phyloP scores from a whole-genome alignment of 2,329 filamentous ascomycete species.

The Penicillium sp. region DNA sequence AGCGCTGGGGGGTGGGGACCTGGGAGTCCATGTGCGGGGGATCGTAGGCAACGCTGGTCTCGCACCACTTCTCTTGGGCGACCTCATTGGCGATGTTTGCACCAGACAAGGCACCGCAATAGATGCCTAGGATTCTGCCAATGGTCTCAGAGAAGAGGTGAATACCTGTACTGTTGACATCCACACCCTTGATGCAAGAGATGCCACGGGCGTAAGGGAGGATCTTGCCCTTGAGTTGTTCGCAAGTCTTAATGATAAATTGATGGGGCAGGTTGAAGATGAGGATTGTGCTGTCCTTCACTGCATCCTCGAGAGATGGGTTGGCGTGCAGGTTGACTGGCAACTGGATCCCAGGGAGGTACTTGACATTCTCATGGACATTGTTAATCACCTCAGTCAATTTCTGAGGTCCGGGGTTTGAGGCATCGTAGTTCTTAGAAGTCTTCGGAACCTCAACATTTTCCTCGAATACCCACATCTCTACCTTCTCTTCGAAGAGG shows the following conservation, averaged over 20 bases:
- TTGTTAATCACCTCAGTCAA: slow-evolving; percentile 89
- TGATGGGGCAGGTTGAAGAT: slow-evolving; percentile 93
- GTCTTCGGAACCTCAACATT: slow-evolving; percentile 70
- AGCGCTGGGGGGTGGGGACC: slow-evolving; percentile 60
- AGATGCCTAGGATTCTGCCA: slow-evolving; percentile 84
- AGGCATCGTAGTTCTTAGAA: slow-evolving; percentile 72
- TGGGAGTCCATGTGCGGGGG: slow-evolving; percentile 84
- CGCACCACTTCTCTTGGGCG: slow-evolving; percentile 91
- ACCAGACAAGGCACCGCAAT: slow-evolving; percentile 91
- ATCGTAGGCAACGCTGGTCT: slow-evolving; percentile 95
- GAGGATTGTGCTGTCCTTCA: slow-evolving; percentile 79
- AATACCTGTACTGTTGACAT: slow-evolving; percentile 81
- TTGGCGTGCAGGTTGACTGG: slow-evolving; percentile 63
- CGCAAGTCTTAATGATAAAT: slow-evolving; percentile 85
- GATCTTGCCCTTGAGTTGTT: slow-evolving; percentile 81
- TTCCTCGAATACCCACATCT: slow-evolving; percentile 99
- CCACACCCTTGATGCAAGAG: slow-evolving; percentile 97
- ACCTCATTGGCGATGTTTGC: slow-evolving; percentile 97
- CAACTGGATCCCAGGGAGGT: slow-evolving; percentile 82
- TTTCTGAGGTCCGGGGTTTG: slow-evolving; percentile 71
- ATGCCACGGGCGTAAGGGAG: slow-evolving; percentile 89
- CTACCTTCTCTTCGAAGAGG: slow-evolving; percentile 82
- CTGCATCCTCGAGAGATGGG: slow-evolving; percentile 60
- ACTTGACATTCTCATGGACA: slow-evolving; percentile 95
- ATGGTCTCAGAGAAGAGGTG: slow-evolving; percentile 94